phyloP scores from a whole-genome alignment of 352 stramenopile species.

The Pythium rishiriense region DNA sequence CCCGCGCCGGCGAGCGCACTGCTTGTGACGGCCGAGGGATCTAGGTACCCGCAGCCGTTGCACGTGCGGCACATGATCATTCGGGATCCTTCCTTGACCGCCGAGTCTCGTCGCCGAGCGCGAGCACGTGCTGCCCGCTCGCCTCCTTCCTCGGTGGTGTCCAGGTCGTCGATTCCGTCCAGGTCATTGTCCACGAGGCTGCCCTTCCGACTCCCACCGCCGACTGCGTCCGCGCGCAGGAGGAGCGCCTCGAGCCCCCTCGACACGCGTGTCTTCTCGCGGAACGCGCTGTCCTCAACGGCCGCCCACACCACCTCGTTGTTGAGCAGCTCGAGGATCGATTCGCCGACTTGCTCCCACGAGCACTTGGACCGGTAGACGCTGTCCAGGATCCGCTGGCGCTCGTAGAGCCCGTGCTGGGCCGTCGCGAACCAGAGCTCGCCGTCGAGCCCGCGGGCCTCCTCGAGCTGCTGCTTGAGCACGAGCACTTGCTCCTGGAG shows the following conservation, averaged over 20 bases:
- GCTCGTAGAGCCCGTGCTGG: constrained; percentile 41
- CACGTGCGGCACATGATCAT: constrained; percentile 56
- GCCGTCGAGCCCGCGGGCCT: constrained; percentile 26
- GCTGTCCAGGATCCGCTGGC: constrained; percentile 57
- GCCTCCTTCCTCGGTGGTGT: not conserved
- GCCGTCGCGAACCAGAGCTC: constrained; percentile 47
- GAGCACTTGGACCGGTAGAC: constrained; percentile 52
- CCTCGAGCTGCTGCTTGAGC: constrained; percentile 45
- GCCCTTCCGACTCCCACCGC: not conserved
- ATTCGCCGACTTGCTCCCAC: constrained; percentile 55
- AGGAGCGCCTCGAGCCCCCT: constrained; percentile 53
- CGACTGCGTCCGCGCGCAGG: constrained; percentile 32
- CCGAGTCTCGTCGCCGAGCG: constrained; percentile 16
- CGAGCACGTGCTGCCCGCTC: constrained; percentile 3
- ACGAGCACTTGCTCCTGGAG: constrained; percentile 47
- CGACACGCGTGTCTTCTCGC: constrained; percentile 40
- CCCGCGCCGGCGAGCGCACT: constrained; percentile 1
- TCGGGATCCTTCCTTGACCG: constrained; percentile 26
- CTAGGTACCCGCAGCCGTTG: constrained; percentile 53
- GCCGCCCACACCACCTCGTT: constrained; percentile 64
- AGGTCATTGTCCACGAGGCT: not conserved
- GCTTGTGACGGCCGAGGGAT: constrained; percentile 20
- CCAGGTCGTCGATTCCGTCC: not conserved
- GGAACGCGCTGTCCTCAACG: constrained; percentile 44
- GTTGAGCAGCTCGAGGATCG: constrained; percentile 60